Base-by-base conservation (phyloP, 1,284 basidiomycete species). In the Anthracocystis walkeri region DNA sequence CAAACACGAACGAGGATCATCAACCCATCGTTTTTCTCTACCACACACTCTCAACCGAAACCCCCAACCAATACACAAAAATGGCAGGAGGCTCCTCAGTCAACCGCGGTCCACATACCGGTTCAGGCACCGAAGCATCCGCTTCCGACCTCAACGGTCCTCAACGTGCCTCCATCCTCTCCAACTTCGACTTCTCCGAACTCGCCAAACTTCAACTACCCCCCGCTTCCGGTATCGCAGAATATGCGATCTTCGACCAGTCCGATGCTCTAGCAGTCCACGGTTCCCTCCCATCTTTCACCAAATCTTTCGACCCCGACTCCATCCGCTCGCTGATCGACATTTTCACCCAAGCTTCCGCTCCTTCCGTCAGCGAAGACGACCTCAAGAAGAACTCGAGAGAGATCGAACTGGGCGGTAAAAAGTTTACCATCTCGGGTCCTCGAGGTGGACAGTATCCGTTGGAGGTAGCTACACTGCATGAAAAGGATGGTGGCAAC, bases 191-290 rank as follows among this genome's bases (percentile, higher is more conserved):
- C 52, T 70, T 75, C 23, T 14, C 33, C 45, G 67, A 75, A 31
- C 40, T 75, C 2, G 73, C 64, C n/a, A 31, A 44, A 2, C 56
- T 70, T 10, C 67, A 67, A 44, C 40, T 75, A 12, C 73, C 73
- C 2, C 54, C 67, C 3, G 67, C 73, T 0, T 58, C 64, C 3
- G 73, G 73, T 4, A 67, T 75, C 23, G 44, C 55, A 29, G 63
- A 75, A 21, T 75, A 75, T 25, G 73, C 60, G 20, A 59, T 75
- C 21, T 75, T 75, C 44, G 73, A 72, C 50, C 63, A 52, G 7
- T 58, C 61, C 38, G 74, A 71, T 35, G 53, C 51, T 1, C 62
- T 51, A 0, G 69, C 65, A 3, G 56, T 72, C 5, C 62, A 69
- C 50, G 74, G 69, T 18, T 65, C 65, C 1, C 44, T 50, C 7